phyloP scores from a whole-genome alignment of 768 basidiomycete species.

The Artomyces pyxidatus region DNA sequence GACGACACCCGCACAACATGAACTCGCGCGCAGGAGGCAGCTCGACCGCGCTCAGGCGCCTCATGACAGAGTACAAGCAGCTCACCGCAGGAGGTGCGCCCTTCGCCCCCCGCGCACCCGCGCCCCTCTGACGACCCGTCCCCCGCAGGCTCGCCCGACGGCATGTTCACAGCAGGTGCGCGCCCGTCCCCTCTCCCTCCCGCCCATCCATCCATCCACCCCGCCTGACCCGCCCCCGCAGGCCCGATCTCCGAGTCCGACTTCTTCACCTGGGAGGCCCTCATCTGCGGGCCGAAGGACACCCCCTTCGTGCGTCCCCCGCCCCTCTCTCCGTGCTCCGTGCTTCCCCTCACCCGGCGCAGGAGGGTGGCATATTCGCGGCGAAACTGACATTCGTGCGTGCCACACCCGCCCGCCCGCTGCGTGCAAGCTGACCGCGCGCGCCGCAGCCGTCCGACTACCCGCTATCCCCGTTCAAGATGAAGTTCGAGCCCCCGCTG shows the following conservation, averaged over 20 bases:
- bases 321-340: neutral
- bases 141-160: conserved; percentile 70
- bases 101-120: conserved; percentile 1
- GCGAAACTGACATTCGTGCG: conserved; percentile 89
- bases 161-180: conserved; percentile 90
- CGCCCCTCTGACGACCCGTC: conserved; percentile 1
- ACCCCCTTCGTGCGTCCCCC: conserved; percentile 74
- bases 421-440: conserved; percentile 1
- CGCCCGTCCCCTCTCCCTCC: conserved; percentile 17
- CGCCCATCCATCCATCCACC: neutral
- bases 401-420: conserved; percentile 16
- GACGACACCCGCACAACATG: conserved; percentile 26
- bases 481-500: conserved; percentile 96
- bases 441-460: conserved; percentile 74
- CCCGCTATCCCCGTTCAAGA: conserved; percentile 97
- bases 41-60: conserved; percentile 70
- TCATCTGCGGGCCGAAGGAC: conserved; percentile 89
- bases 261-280: conserved; percentile 94
- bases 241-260: conserved; percentile 88
- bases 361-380: conserved; percentile 94
- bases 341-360: conserved; percentile 3
- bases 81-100: conserved; percentile 65
- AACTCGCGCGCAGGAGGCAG: conserved; percentile 44
- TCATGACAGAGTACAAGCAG: conserved; percentile 93
- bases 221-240: conserved; percentile 21